phyloP scores from a whole-genome alignment of 371 early-diverging fungal species.

The Conidiobolus coronatus region DNA sequence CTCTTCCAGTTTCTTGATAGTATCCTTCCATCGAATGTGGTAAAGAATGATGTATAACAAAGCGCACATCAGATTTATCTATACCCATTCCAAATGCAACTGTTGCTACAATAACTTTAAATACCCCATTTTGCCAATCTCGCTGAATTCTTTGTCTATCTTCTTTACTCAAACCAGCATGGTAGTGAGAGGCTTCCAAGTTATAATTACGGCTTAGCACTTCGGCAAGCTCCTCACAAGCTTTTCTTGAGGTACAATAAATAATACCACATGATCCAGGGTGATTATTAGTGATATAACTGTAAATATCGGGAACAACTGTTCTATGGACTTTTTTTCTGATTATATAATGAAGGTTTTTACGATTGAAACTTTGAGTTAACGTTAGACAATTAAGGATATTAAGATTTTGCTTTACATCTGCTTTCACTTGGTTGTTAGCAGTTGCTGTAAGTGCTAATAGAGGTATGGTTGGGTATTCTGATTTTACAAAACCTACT shows the following conservation, averaged over 20 bases:
- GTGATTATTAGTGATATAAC: slow-evolving; percentile 44
- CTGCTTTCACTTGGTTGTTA: slow-evolving; percentile 70
- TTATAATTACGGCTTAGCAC: slow-evolving; percentile 20
- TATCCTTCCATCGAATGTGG: slow-evolving; percentile 96
- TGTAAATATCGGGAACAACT: slow-evolving; percentile 48
- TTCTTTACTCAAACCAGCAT: slow-evolving; percentile 72
- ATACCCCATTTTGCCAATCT: slow-evolving; percentile 54
- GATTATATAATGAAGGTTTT: slow-evolving; percentile 70
- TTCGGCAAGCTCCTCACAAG: slow-evolving; percentile 75
- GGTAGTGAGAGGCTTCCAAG: slow-evolving; percentile 56
- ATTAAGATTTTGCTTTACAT: slow-evolving; percentile 35
- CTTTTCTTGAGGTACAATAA: slow-evolving; percentile 69
- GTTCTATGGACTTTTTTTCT: slow-evolving; percentile 24
- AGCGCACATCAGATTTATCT: slow-evolving; percentile 98
- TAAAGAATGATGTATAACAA: slow-evolving; percentile 92
- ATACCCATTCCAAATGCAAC: slow-evolving; percentile 99
- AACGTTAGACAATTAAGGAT: slow-evolving; percentile 44
- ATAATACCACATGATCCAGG: slow-evolving; percentile 78
- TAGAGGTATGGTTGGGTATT: slow-evolving; percentile 47
- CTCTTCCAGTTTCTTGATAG: slow-evolving; percentile 98
- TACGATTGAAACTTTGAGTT: slow-evolving; percentile 74
- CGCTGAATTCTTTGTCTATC: slow-evolving; percentile 66
- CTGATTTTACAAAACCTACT: background rate
- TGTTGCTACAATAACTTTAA: slow-evolving; percentile 93
- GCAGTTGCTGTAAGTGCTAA: slow-evolving; percentile 99